These are phyloP conservation scores for Chiua virens DNA, from an alignment of 768 basidiomycete species.

Conservation along the genomic window DNA sequence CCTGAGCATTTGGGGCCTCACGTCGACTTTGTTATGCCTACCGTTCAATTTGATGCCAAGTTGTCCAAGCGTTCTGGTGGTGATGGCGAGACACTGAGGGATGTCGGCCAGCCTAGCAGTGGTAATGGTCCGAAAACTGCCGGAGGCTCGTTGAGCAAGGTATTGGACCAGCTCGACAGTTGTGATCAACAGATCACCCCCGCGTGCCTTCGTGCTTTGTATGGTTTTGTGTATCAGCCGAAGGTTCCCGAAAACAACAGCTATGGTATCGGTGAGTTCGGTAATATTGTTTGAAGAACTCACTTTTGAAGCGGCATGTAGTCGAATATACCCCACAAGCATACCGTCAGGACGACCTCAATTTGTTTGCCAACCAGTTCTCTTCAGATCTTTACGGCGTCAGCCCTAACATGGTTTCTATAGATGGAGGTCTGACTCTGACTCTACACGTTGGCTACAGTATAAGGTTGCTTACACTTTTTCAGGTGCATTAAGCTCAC, in stretches of 20 bases:
- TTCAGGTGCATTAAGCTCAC: constrained; percentile 43
- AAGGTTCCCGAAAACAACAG: constrained; percentile 45
- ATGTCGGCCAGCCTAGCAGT: constrained; percentile 13
- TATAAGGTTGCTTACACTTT: constrained; percentile 11
- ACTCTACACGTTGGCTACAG: background rate
- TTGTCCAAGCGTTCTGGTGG: constrained; percentile 20
- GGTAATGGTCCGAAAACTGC: constrained; percentile 18
- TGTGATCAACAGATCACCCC: constrained; percentile 52
- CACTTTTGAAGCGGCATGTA: constrained; percentile 24
- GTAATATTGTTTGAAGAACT: background rate
- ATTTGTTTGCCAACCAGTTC: constrained; percentile 43
- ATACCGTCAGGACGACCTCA: constrained; percentile 45
- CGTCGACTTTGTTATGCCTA: constrained; percentile 45
- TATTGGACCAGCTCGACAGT: constrained; percentile 16
- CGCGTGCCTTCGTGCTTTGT: constrained; percentile 55
- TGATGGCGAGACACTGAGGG: background rate
- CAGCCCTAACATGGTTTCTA: constrained; percentile 17
- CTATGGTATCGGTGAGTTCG: constrained; percentile 47
- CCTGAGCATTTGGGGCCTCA: constrained; percentile 39
- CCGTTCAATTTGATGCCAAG: constrained; percentile 40
- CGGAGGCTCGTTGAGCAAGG: constrained; percentile 20
- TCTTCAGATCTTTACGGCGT: constrained; percentile 33
- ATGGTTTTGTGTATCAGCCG: constrained; percentile 53
- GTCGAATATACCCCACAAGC: constrained; percentile 55
- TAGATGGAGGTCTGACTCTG: constrained; percentile 44